Percentiles rank a stretch among this genome's conserved stretches.
These are phyloP conservation scores for Rutidosis leptorrhynchoides DNA, from an alignment of 129 eudicot genomes.

Conservation along the genomic window DNA sequence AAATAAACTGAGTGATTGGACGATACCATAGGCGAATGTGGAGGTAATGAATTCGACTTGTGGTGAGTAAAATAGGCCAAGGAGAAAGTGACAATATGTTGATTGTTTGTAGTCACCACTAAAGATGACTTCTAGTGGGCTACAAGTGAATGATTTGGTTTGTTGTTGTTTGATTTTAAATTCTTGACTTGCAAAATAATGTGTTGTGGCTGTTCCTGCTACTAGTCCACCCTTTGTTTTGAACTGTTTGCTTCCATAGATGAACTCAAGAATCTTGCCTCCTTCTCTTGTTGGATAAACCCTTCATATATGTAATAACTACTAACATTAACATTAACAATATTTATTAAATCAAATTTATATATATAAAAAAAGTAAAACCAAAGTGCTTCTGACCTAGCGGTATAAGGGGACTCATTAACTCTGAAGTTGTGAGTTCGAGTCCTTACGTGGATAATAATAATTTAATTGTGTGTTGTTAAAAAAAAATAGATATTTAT, in stretches of 20 bases:
- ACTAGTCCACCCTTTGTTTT: conserved; percentile 70
- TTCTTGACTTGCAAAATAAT: conserved; percentile 58
- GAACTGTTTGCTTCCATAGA: conserved; percentile 73
- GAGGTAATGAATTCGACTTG: conserved; percentile 72
- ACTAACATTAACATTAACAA: not conserved
- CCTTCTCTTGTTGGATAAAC: conserved; percentile 72
- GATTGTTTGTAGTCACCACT: conserved; percentile 75
- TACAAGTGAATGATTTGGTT: conserved; percentile 61
- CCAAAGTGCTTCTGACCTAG: no score
- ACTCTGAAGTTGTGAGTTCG: no score
- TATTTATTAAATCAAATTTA: no score
- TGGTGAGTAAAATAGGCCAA: conserved; percentile 52
- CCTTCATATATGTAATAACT: conserved; percentile 42
- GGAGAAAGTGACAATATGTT: conserved; percentile 82
- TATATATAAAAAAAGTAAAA: no score
- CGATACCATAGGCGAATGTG: conserved; percentile 64
- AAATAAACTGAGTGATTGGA: conserved; percentile 65
- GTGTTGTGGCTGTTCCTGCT: conserved; percentile 90
- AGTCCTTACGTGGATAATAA: no score
- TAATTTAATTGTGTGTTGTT: no score
- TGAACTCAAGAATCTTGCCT: conserved; percentile 69
- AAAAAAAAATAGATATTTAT: not conserved
- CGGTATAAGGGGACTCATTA: no score
- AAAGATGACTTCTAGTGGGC: conserved; percentile 73
- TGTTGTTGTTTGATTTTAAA: conserved; percentile 54